phyloP scores from a whole-genome alignment of 179 eudicot species.

The Spergularia azorica region DNA sequence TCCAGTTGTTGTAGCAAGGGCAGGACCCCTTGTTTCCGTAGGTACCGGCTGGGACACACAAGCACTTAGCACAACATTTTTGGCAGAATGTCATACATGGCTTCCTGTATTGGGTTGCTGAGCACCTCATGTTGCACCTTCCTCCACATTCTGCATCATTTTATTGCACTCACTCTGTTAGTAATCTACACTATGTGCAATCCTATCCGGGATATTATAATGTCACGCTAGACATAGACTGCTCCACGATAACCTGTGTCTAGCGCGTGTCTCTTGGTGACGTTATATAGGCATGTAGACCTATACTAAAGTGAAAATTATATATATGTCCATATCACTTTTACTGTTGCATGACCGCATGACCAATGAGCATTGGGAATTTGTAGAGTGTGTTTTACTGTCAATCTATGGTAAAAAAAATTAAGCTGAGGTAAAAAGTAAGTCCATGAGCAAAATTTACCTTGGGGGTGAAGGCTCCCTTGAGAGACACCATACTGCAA shows the following conservation, averaged over 20 bases:
- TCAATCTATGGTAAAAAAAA: too few relatives aligned
- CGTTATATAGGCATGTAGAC: too few relatives aligned
- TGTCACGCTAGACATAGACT: too few relatives aligned
- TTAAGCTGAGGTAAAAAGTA: not conserved
- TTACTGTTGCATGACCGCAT: too few relatives aligned
- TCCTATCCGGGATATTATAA: too few relatives aligned
- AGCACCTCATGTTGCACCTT: conserved; percentile 52
- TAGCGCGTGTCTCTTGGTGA: not conserved
- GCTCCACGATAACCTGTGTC: not conserved
- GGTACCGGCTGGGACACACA: conserved; percentile 75
- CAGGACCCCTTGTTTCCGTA: conserved; percentile 67
- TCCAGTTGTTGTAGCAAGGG: conserved; percentile 84
- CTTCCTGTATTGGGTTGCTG: conserved; percentile 62
- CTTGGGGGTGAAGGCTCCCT: conserved; percentile 48
- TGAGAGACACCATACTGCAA: conserved; percentile 37
- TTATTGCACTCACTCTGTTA: too few relatives aligned
- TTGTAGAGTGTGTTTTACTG: too few relatives aligned
- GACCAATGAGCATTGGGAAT: too few relatives aligned
- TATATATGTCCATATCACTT: too few relatives aligned
- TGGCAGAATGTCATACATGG: conserved; percentile 67
- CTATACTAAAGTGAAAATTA: too few relatives aligned
- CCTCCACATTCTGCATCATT: conserved; percentile 43
- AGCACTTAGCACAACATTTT: conserved; percentile 57
- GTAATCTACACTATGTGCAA: too few relatives aligned
- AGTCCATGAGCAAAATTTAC: conserved; percentile 12